These are phyloP conservation scores for Phytophthora nicotianae DNA, from an alignment of 352 stramenopile genomes.

Conservation along the genomic window DNA sequence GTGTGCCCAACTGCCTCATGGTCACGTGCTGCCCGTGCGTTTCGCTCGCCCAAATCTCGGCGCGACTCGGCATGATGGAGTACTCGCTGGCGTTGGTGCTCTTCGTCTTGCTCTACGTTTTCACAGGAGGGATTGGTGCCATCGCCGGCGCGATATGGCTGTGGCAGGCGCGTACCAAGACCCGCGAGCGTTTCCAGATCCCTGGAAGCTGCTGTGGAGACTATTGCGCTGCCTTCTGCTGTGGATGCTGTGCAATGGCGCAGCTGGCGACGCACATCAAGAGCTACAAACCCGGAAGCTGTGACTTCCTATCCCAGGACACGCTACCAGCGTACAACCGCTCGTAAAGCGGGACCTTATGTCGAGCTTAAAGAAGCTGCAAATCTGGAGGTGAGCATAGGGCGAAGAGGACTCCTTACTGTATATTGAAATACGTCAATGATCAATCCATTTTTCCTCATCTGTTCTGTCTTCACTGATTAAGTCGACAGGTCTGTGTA, in stretches of 20 bases:
- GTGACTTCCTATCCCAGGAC: conserved; percentile 37
- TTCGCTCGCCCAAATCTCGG: conserved; percentile 50
- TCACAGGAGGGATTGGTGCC: background rate
- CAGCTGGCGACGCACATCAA: conserved; percentile 66
- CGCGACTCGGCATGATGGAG: conserved; percentile 40
- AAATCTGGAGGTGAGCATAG: background rate
- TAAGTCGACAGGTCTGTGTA: too few relatives aligned
- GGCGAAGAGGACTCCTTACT: background rate
- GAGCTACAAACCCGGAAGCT: conserved; percentile 54
- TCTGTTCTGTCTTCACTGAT: background rate
- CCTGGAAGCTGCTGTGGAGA: conserved; percentile 39
- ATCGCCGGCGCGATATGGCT: background rate
- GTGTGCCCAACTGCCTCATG: conserved; percentile 60
- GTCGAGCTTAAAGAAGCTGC: background rate
- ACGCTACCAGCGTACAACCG: conserved; percentile 43
- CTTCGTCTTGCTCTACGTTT: conserved; percentile 1
- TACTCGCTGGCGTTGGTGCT: conserved; percentile 4
- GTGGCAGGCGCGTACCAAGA: conserved; percentile 14
- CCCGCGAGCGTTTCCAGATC: conserved; percentile 49
- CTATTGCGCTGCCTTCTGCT: conserved; percentile 41
- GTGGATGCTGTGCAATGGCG: conserved; percentile 47
- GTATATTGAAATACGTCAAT: background rate
- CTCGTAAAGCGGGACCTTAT: background rate
- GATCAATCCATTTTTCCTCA: background rate
- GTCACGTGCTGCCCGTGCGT: conserved; percentile 59